Base-by-base conservation (phyloP, 129 eudicot species). In the Kitagawia praeruptora region DNA sequence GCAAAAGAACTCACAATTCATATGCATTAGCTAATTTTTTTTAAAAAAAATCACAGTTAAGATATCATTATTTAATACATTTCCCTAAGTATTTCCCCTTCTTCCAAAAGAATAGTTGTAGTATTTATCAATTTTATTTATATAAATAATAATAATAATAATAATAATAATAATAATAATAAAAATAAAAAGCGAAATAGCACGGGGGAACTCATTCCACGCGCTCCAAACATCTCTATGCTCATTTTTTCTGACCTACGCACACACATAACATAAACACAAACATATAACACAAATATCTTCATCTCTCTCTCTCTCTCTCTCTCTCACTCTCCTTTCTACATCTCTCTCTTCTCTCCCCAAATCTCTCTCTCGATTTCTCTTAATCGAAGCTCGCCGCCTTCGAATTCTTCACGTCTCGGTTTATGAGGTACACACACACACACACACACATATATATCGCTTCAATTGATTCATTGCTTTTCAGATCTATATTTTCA, bases 341-440 rank as follows among this genome's bases (percentile, higher is more conserved):
- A 48, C 58, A 51, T n/a, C 69, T 61, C 69, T n/a, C n/a, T n/a
- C n/a, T n/a, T n/a, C n/a, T n/a, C n/a, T 19, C 25, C 6, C 23
- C 74, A 1, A 73, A 71, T 73, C 76, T 46, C 49, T 34, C 28
- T 25, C 16, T 23, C 2, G 61, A 75, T 45, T 45, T 46, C 13
- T 5, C 23, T 11, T 75, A 45, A 75, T n/a, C 58, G 77, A 23
- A 14, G 58, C 87, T 58, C 83, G 81, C 72, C 79, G 58, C 79
- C 69, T 81, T 80, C 70, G 90, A 89, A 87, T 81, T 25, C 21
- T 69, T 75, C 82, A 85, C 87, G 84, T 83, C 89, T 89, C 83
- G 89, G 93, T 89, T 89, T 89, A 89, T 89, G 93, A 89, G 93
- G 93, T 87, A 80, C 34, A 47, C 1, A n/a, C 3, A n/a, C n/a